Conservation (phyloP, 108 stramenopile genomes). For the Nannochloropsis granulata region DNA sequence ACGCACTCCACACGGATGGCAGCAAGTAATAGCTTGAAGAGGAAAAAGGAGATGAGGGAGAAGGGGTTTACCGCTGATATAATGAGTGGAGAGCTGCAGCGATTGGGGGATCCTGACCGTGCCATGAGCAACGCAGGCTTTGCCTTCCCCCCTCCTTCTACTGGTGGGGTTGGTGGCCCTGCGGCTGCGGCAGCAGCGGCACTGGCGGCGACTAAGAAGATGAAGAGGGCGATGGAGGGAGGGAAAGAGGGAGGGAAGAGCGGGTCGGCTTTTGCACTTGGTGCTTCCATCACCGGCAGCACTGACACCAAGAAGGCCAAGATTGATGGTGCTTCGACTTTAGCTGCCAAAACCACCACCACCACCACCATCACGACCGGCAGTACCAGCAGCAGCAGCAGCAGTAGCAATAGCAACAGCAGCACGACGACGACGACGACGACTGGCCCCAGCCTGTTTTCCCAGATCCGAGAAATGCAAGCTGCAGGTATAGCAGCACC, state of each 20-base stretch:
- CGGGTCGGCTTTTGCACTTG: too few relatives aligned
- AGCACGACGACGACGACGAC: background rate
- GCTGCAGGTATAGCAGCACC: background rate
- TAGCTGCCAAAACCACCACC: too few relatives aligned
- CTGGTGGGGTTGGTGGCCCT: too few relatives aligned
- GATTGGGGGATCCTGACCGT: background rate
- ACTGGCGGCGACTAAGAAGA: too few relatives aligned
- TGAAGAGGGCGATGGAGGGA: too few relatives aligned
- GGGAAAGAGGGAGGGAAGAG: too few relatives aligned
- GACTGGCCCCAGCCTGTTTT: background rate
- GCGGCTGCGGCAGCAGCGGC: too few relatives aligned
- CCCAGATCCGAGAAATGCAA: background rate
- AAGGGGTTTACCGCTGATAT: background rate
- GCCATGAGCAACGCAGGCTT: background rate
- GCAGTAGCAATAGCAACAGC: background rate
- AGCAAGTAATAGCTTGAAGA: background rate
- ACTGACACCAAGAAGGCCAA: too few relatives aligned
- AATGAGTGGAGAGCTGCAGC: background rate
- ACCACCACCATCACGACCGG: too few relatives aligned
- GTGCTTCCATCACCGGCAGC: too few relatives aligned
- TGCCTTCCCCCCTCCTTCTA: background rate
- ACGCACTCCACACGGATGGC: conserved; percentile 11
- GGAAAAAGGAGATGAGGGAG: background rate
- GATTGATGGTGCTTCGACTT: too few relatives aligned
- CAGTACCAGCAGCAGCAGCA: background rate